Percentiles rank a stretch among this genome's conserved stretches.
phyloP scores from a whole-genome alignment of 768 basidiomycete genomes.

The Leccinum pellstonianum region DNA sequence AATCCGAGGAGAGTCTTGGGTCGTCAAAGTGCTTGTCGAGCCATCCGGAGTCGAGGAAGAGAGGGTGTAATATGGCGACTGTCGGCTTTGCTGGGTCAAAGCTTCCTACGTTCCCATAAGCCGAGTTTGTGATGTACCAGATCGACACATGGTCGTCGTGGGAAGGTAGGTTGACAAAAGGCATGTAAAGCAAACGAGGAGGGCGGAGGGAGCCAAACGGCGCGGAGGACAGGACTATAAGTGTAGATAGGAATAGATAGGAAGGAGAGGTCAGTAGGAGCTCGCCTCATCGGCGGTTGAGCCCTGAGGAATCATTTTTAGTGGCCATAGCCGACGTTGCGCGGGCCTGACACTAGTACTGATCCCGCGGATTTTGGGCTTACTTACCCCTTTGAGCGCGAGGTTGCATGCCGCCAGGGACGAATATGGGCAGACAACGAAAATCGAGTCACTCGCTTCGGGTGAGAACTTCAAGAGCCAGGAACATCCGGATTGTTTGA shows the following conservation, averaged over 20 bases:
- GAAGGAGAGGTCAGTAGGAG: conserved; percentile 3
- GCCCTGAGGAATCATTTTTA: conserved; percentile 23
- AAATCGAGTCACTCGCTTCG: background rate
- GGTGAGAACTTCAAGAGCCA: background rate
- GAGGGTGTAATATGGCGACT: conserved; percentile 64
- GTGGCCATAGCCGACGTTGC: conserved; percentile 23
- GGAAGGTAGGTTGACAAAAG: conserved; percentile 64
- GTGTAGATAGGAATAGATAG: conserved; percentile 20
- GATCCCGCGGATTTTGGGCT: conserved; percentile 1
- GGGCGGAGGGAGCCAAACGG: conserved; percentile 7
- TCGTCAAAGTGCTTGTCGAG: conserved; percentile 65
- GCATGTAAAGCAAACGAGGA: conserved; percentile 53
- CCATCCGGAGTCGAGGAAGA: conserved; percentile 70
- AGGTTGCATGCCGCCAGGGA: background rate
- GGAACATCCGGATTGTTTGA: background rate
- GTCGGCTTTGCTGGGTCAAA: conserved; percentile 68
- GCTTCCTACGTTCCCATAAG: conserved; percentile 56
- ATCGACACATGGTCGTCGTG: conserved; percentile 67
- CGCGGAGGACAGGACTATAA: conserved; percentile 5
- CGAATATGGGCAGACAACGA: background rate
- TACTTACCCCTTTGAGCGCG: background rate
- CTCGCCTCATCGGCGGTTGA: conserved; percentile 9
- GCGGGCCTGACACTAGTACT: conserved; percentile 4
- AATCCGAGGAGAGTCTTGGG: conserved; percentile 52
- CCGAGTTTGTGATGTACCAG: conserved; percentile 68